Evolutionary conservation across 345 rosid species (phyloP), one percentile per base, ranked within the genome.

Genomic region (Anastatica hierochuntica): DNA sequence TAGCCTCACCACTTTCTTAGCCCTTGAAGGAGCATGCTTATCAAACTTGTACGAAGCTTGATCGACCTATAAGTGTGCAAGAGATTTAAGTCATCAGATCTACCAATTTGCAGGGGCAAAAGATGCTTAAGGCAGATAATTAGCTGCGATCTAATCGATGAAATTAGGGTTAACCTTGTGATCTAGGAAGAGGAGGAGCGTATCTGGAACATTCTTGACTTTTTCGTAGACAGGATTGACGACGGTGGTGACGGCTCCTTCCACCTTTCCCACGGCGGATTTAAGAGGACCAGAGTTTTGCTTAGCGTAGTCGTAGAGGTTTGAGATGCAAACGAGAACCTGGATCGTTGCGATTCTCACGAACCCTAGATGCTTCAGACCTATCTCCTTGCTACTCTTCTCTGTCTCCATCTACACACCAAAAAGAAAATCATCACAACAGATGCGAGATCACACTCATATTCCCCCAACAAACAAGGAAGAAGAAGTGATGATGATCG

Each of bases 151-250:
- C n/a, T n/a, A n/a, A n/a, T n/a, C n/a, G n/a, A n/a, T n/a, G n/a
- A n/a, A n/a, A n/a, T n/a, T n/a, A n/a, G n/a, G n/a, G n/a, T n/a
- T 12, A 68, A 87, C 98, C 98, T 90, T 87, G 37, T 70, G 42
- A 62, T 90, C 98, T 16, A 79, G 65, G 64, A 77, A 84, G 20
- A 72, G 56, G 13, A 90, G 98, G 49, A 87, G 64, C 71, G 74
- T 56, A 41, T 69, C 82, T 4, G 98, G 96, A n/a, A 79, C 71
- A 62, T 60, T 75, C 42, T 77, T 82, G 49, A 80, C 49, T 55
- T 77, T 84, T 20, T 71, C 49, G 62, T 67, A 83, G 23, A 90
- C 87, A 3, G 98, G 98, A 2, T 74, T 59, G 5, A 84, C 71
- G 41, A 81, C 74, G 60, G 92, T 10, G 18, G 80, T 66, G 17